A percentile compares a stretch with the other conserved stretches of the same genome.
These are phyloP conservation scores for Dioscorea zingiberensis DNA, from an alignment of 106 monocot species.

Conservation along the genomic window DNA sequence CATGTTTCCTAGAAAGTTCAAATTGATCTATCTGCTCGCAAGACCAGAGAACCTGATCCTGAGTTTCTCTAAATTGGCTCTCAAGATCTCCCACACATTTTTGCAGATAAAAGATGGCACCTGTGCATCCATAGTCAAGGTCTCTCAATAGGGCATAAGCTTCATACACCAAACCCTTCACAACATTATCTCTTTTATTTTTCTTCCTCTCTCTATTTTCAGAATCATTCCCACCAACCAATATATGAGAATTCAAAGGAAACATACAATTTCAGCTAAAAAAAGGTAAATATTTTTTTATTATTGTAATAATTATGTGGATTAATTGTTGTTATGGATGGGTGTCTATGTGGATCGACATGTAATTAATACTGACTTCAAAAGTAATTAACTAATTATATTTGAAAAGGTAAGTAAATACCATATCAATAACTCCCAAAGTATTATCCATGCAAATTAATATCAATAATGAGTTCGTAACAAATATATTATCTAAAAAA, in stretches of 20 bases:
- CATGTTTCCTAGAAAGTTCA: background rate
- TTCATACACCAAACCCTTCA: conserved; percentile 13
- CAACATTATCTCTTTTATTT: conserved; percentile 2
- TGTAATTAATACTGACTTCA: too few relatives aligned
- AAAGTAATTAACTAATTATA: too few relatives aligned
- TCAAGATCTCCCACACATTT: conserved; percentile 9
- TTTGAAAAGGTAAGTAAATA: too few relatives aligned
- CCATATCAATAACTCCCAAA: too few relatives aligned
- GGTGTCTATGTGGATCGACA: too few relatives aligned
- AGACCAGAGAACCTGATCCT: background rate
- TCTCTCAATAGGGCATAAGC: conserved; percentile 5
- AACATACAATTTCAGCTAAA: background rate
- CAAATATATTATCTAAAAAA: too few relatives aligned
- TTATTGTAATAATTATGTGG: too few relatives aligned
- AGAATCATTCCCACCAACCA: background rate
- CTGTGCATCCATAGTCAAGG: conserved; percentile 10
- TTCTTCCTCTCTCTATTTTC: conserved; percentile 6
- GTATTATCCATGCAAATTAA: too few relatives aligned
- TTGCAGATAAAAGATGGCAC: background rate
- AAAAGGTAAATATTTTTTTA: too few relatives aligned
- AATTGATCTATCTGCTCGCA: conserved; percentile 3
- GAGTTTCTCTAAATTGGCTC: background rate
- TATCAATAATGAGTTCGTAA: too few relatives aligned
- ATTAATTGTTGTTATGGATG: too few relatives aligned
- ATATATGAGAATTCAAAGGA: background rate